Evolutionary conservation across 2,329 filamentous ascomycete genomes (phyloP), one percentile per base, ranked within the genome.

Genomic region (Nemania sp.): DNA sequence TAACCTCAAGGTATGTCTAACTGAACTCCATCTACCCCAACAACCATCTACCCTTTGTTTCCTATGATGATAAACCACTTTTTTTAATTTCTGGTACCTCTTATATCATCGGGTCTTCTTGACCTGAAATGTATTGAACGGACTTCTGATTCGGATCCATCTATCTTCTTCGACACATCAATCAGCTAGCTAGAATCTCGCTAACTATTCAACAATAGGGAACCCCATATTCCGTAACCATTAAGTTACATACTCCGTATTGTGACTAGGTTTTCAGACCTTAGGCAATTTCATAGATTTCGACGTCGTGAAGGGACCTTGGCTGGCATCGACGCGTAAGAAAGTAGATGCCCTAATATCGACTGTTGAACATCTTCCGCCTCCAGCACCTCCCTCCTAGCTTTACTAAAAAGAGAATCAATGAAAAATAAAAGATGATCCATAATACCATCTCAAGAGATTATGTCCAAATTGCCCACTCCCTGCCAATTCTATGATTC

Each of bases 61-160:
- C 74, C 79, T 75, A 87, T 93, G 92, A 95, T 94, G 92, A 95
- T 87, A 89, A 81, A 85, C 70, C 22, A 52, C 60, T 83, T 84
- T 85, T 83, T 76, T 80, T 82, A 82, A 85, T 91, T 94, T 97
- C 93, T 97, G 93, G 93, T 94, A 97, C 93, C 94, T 97, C 94
- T 97, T 96, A 93, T 93, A 89, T 93, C 91, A 96, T 77, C 75
- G 89, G 85, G 86, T 78, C 79, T 83, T 84, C n/a, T 80, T 78
- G 84, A 82, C 79, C 83, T 86, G 90, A 82, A 92, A 78, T 94
- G 92, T 93, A 93, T 92, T 88, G 85, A 92, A 84, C 84, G 90
- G 91, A 93, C 92, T 93, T 94, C 92, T 94, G 92, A 94, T 77
- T 67, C 73, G 73, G 70, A 67, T 43, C n/a, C 58, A 38, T 53